These are phyloP conservation scores for Groenewaldozyma salmanticensis DNA, from an alignment of 805 yeast species.

Conservation along the genomic window DNA sequence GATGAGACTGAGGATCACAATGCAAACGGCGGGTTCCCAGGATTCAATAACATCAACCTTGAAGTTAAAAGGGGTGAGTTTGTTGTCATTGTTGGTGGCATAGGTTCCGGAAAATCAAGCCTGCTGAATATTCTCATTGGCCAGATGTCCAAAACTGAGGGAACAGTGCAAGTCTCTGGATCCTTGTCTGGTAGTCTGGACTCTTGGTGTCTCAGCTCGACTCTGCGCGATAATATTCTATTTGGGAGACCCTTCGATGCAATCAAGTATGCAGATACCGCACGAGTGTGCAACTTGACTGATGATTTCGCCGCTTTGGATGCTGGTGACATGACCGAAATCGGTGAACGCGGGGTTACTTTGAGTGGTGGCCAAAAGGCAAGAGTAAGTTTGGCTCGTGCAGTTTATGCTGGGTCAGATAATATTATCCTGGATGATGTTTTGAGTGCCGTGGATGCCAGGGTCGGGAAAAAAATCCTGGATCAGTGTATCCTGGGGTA, in stretches of 20 bases:
- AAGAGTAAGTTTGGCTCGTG: constrained; percentile 65
- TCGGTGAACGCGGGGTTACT: constrained; percentile 78
- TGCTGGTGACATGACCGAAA: constrained; percentile 66
- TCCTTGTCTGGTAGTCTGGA: constrained; percentile 41
- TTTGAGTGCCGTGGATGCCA: constrained; percentile 73
- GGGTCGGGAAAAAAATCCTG: constrained; percentile 69
- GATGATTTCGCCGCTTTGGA: constrained; percentile 55
- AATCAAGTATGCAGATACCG: constrained; percentile 39
- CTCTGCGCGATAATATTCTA: constrained; percentile 57
- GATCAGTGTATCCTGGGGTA: constrained; percentile 52
- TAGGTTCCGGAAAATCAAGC: constrained; percentile 67
- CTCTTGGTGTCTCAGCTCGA: constrained; percentile 69
- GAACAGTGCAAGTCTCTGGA: constrained; percentile 41
- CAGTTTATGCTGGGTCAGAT: constrained; percentile 57
- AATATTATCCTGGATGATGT: constrained; percentile 67
- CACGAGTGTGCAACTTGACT: constrained; percentile 53
- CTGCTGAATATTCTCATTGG: constrained; percentile 56
- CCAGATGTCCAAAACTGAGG: constrained; percentile 44
- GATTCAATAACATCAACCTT: constrained; percentile 34
- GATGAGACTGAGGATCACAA: constrained; percentile 30
- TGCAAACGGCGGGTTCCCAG: constrained; percentile 24
- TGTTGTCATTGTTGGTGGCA: constrained; percentile 56
- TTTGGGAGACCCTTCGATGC: constrained; percentile 51
- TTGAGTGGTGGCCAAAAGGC: constrained; percentile 85
- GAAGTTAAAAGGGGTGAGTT: constrained; percentile 50